A percentile compares a stretch with the other conserved stretches of the same genome.
phyloP scores from a whole-genome alignment of 2,329 filamentous ascomycete genomes.

The Ceratocystis papillata region DNA sequence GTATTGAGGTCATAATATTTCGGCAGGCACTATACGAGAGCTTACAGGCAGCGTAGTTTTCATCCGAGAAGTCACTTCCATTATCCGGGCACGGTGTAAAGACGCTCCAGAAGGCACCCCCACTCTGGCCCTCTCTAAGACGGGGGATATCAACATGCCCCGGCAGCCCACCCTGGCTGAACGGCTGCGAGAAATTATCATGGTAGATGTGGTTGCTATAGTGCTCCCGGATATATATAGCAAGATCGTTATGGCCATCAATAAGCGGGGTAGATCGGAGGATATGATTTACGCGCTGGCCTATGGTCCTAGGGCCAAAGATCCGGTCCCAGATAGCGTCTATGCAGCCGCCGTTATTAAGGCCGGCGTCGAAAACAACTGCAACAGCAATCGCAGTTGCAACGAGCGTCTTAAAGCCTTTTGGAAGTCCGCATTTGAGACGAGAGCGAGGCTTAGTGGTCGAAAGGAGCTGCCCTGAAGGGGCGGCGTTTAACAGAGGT shows the following conservation, averaged over 20 bases:
- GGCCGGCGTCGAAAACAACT: slow-evolving; percentile 5
- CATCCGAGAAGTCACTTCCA: slow-evolving; percentile 61
- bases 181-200: slow-evolving; percentile 60
- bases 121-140: slow-evolving; percentile 57
- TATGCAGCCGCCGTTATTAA: neutral
- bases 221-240: slow-evolving; percentile 55
- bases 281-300: slow-evolving; percentile 18
- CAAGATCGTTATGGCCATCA: slow-evolving; percentile 88
- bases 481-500: neutral
- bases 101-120: slow-evolving; percentile 90
- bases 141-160: slow-evolving; percentile 72
- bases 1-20: neutral
- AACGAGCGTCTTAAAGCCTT: slow-evolving; percentile 3
- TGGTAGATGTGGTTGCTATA: slow-evolving; percentile 72
- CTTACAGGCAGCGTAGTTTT: slow-evolving; percentile 57
- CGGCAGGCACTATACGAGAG: neutral
- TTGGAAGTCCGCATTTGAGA: neutral
- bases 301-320: slow-evolving; percentile 13
- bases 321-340: slow-evolving; percentile 3
- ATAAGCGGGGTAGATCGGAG: slow-evolving; percentile 22
- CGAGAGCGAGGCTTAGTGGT: neutral
- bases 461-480: slow-evolving; percentile 5
- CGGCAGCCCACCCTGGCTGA: slow-evolving; percentile 56
- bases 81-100: slow-evolving; percentile 66
- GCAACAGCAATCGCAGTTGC: neutral